Conservation (phyloP, 1,139 yeast genomes). For the Yamadazyma kanchanaburiensis region DNA sequence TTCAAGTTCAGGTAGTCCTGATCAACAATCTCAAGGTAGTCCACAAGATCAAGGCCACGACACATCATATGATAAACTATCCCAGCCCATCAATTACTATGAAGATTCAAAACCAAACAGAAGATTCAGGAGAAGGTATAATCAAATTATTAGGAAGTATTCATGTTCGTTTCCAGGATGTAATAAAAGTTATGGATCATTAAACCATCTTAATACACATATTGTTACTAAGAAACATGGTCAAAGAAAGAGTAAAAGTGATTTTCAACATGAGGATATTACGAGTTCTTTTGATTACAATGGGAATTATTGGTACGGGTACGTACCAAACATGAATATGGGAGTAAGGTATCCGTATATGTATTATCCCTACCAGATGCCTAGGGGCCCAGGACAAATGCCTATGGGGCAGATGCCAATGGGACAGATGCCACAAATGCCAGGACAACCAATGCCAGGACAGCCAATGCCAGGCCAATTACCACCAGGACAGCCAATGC, state of each 20-base stretch:
- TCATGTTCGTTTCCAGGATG: slow-evolving; percentile 60
- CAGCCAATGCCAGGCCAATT: background rate
- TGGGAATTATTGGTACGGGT: slow-evolving; percentile 29
- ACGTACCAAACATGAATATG: slow-evolving; percentile 8
- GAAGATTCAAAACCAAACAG: slow-evolving; percentile 25
- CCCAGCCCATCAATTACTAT: too few species aligned
- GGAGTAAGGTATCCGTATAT: slow-evolving; percentile 11
- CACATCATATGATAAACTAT: background rate
- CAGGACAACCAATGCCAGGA: background rate
- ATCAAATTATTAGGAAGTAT: slow-evolving; percentile 68
- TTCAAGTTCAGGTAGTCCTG: background rate
- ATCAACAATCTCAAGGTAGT: background rate
- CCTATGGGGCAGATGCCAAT: background rate
- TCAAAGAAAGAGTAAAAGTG: slow-evolving; percentile 63
- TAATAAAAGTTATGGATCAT: slow-evolving; percentile 69
- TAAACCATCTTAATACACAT: slow-evolving; percentile 76
- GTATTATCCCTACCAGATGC: slow-evolving; percentile 9
- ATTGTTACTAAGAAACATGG: slow-evolving; percentile 74
- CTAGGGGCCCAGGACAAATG: slow-evolving; percentile 2
- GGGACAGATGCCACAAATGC: background rate
- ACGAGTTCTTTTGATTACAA: slow-evolving; percentile 16
- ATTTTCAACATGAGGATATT: slow-evolving; percentile 39
- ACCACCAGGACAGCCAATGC: background rate
- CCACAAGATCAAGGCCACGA: slow-evolving; percentile 6
- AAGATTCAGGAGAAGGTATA: slow-evolving; percentile 64